phyloP scores from a whole-genome alignment of 2,329 filamentous ascomycete species.

The Ophiostoma quercus region DNA sequence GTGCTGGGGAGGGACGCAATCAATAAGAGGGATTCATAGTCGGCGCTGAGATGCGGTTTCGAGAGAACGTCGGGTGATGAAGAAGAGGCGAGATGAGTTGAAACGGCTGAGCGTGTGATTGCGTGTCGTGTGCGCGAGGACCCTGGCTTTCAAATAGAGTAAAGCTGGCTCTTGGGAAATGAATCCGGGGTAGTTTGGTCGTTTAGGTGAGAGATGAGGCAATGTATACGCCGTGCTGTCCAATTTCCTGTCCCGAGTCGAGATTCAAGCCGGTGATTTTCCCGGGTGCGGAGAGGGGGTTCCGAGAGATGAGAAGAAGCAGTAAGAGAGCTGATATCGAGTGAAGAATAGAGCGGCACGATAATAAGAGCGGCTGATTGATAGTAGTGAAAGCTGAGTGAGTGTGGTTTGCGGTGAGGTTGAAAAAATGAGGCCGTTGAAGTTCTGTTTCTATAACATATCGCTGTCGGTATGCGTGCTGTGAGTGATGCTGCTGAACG shows the following conservation, averaged over 20 bases:
- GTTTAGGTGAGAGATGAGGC: background rate
- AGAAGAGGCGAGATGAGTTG: background rate
- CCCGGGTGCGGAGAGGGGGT: background rate
- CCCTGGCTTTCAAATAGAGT: background rate
- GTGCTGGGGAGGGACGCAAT: conserved; percentile 22
- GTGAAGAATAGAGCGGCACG: background rate
- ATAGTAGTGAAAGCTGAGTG: background rate
- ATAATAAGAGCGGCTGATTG: background rate
- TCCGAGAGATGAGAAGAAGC: background rate
- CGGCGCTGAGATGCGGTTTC: conserved; percentile 23
- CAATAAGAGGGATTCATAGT: conserved; percentile 36
- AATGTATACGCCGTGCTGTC: background rate
- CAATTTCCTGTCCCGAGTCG: background rate
- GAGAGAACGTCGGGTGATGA: background rate
- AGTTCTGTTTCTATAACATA: conserved; percentile 26
- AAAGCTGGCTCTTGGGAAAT: background rate
- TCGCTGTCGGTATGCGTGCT: conserved; percentile 18
- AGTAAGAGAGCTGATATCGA: background rate
- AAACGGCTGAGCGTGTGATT: background rate
- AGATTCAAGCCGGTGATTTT: background rate
- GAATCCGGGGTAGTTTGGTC: background rate
- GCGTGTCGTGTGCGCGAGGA: background rate
- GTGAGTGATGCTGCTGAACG: conserved; percentile 12
- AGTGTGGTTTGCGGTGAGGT: conserved; percentile 8
- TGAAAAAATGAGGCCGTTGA: conserved; percentile 18